Evolutionary conservation across 805 yeast species (phyloP), one percentile per base, ranked within the genome.

Genomic region (Yarrowia yakushimensis): DNA sequence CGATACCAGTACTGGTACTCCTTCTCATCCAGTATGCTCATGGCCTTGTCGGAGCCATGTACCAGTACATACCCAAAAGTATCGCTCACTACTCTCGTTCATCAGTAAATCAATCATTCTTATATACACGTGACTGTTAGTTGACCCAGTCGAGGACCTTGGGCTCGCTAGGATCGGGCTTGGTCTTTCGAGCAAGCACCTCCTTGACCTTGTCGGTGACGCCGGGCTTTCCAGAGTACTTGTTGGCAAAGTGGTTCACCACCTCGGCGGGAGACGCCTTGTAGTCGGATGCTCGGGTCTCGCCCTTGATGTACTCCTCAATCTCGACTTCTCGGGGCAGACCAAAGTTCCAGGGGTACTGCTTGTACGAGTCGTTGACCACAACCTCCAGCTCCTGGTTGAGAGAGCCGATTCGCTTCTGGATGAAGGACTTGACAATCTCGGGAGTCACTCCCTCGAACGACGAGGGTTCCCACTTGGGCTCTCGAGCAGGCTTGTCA

Each of bases 281-380:
- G 72, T 81, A 85, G 42, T 85, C 80, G 66, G 81, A 79, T n/a
- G 84, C 75, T 23, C 84, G 84, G 71, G 84, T 89, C 63, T 80
- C 79, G 18, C 96, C 96, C 30, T 83, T 82, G 62, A 92, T 83
- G 73, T 81, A 89, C 57, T 78, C 77, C 69, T 81, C 81, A 63
- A 93, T 79, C 64, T 84, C 87, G 36, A 72, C 66, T 73, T 88
- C 90, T 12, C 83, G 78, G 59, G 98, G 98, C 67, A 94, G 79
- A 30, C 96, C 97, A 80, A 84, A 87, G 69, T 82, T 76, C 76
- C 78, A 82, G 36, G 91, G 90, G 69, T 82, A 81, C 65, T 79
- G 74, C 33, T 69, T 71, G 75, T 77, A 82, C 74, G 78, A 81
- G 43, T 71, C 70, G 30, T 74, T 72, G 42, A 73, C 62, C 41